phyloP scores from a whole-genome alignment of 148 eudicot species.

The Dysphania ambrosioides region DNA sequence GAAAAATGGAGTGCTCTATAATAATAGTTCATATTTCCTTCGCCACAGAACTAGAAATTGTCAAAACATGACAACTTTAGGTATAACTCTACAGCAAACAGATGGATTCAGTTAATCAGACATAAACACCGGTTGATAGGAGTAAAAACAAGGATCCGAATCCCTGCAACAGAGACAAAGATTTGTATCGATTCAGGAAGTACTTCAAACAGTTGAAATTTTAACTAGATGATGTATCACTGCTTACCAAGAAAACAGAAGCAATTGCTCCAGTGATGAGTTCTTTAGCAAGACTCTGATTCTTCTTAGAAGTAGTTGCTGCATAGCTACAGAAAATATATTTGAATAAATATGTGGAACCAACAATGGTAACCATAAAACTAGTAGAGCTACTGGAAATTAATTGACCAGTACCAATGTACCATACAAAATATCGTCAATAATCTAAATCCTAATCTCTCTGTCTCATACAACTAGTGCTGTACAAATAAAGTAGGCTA shows the following conservation, averaged over 20 bases:
- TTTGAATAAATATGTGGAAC: background rate
- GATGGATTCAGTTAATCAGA: constrained; percentile 33
- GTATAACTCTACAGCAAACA: constrained; percentile 17
- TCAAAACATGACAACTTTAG: constrained; percentile 13
- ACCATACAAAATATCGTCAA: background rate
- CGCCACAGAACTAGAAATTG: constrained; percentile 14
- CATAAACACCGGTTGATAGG: constrained; percentile 84
- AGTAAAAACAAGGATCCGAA: constrained; percentile 96
- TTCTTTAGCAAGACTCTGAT: constrained; percentile 83
- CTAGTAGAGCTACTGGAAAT: background rate
- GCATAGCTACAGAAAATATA: constrained; percentile 59
- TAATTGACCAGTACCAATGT: background rate
- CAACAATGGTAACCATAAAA: background rate
- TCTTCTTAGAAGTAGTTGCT: constrained; percentile 88
- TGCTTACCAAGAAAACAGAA: constrained; percentile 83
- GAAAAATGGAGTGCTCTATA: background rate
- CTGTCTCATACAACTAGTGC: background rate
- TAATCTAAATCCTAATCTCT: background rate
- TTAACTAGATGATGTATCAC: background rate
- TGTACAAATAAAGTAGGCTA: background rate
- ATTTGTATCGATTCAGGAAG: background rate
- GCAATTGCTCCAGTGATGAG: constrained; percentile 78
- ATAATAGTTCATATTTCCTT: constrained; percentile 7
- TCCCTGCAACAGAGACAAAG: constrained; percentile 57
- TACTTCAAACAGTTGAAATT: background rate